These are phyloP conservation scores for Leccinum subtestaceum DNA, from an alignment of 768 basidiomycete species.

Conservation along the genomic window DNA sequence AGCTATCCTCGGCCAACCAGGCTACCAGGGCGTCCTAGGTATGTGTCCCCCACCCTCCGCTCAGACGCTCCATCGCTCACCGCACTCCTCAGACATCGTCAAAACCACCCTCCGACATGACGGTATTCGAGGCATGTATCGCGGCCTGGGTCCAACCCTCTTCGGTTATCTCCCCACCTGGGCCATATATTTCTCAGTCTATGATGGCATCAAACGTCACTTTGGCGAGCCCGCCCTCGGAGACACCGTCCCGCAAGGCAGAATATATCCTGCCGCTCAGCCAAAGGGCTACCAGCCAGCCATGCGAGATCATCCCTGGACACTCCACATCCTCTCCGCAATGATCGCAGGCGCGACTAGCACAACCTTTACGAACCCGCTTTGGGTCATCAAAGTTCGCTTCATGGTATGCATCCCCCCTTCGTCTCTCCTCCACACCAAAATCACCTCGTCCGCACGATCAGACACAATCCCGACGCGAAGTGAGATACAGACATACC, in stretches of 20 bases:
- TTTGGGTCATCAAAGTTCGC: constrained; percentile 99
- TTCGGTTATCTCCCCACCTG: constrained; percentile 97
- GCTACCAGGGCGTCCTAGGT: constrained; percentile 79
- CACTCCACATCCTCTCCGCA: constrained; percentile 87
- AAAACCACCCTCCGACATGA: constrained; percentile 56
- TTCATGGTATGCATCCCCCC: constrained; percentile 74
- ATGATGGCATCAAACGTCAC: constrained; percentile 88
- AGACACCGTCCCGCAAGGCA: constrained; percentile 34
- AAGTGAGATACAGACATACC: constrained; percentile 83
- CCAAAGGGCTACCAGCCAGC: constrained; percentile 83
- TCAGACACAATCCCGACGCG: constrained; percentile 80
- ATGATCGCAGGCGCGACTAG: constrained; percentile 95
- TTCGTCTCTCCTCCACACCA: background rate
- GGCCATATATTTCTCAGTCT: constrained; percentile 98
- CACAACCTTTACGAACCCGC: constrained; percentile 90
- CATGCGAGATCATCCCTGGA: constrained; percentile 80
- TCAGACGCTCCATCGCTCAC: constrained; percentile 15
- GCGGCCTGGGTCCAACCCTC: constrained; percentile 96
- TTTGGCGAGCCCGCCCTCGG: constrained; percentile 68
- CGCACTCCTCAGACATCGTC: constrained; percentile 45
- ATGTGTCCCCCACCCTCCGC: constrained; percentile 25
- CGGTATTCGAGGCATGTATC: constrained; percentile 88
- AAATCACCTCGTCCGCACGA: constrained; percentile 8
- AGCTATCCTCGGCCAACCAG: constrained; percentile 59
- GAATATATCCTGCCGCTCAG: constrained; percentile 78